Evolutionary conservation across 805 yeast genomes (phyloP).

Genomic region (Starmerella bacillaris): DNA sequence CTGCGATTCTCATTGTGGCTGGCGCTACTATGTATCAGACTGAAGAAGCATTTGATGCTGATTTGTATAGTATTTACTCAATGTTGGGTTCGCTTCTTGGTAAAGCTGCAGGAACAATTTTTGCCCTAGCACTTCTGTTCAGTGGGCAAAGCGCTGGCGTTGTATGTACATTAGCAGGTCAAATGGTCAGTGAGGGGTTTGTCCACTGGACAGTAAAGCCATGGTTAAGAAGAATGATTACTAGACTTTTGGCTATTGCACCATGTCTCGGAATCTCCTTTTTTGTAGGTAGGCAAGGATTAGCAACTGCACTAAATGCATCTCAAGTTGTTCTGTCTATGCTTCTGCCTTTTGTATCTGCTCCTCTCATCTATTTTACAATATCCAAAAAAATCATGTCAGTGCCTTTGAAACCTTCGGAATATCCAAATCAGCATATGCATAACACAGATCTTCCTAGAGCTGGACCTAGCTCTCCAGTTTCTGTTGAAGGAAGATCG

Average conservation of each 20-base stretch:
- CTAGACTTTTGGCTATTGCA: constrained; percentile 64
- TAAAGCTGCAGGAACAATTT: constrained; percentile 71
- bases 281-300: constrained; percentile 63
- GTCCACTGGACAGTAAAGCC: constrained; percentile 66
- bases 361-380: constrained; percentile 73
- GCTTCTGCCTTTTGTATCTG: constrained; percentile 70
- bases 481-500: not conserved
- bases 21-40: constrained; percentile 62
- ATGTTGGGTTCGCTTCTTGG: constrained; percentile 53
- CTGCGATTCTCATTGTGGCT: constrained; percentile 78
- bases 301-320: constrained; percentile 49
- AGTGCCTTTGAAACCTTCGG: constrained; percentile 17
- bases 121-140: constrained; percentile 73
- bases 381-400: constrained; percentile 50
- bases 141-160: constrained; percentile 94
- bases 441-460: no score
- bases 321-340: constrained; percentile 70
- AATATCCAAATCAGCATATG: not conserved
- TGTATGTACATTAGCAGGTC: constrained; percentile 85
- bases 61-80: constrained; percentile 61
- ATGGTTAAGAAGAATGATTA: constrained; percentile 58
- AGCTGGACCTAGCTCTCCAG: constrained; percentile 6
- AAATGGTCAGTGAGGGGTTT: constrained; percentile 84
- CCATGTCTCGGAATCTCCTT: constrained; percentile 68
- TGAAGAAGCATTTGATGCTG: constrained; percentile 58